Evolutionary conservation across 331 rosid genomes (phyloP).

Genomic region (Quercus lobata): DNA sequence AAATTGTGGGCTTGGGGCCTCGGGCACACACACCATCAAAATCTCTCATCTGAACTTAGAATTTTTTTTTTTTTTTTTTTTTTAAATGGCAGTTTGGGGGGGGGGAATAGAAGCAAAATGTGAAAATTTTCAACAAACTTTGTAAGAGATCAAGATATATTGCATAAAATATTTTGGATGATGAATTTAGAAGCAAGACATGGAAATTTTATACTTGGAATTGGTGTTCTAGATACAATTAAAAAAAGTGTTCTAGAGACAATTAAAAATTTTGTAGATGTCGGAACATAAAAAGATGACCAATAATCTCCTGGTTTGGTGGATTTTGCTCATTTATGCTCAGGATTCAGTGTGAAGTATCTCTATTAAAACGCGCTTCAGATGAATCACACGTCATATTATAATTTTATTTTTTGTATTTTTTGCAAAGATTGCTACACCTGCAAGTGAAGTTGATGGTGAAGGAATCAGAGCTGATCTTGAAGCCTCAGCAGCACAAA

Average conservation of each 20-base stretch:
- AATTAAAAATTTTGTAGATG: background rate
- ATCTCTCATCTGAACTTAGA: no score
- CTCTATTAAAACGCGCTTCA: background rate
- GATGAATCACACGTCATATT: background rate
- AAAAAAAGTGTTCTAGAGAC: background rate
- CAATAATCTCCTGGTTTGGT: background rate
- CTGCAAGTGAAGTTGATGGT: constrained; percentile 66
- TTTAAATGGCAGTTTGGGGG: no score
- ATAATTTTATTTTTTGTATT: background rate
- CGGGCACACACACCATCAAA: no score
- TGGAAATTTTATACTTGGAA: background rate
- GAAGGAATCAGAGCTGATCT: constrained; percentile 61
- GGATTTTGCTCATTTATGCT: background rate
- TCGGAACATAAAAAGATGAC: background rate
- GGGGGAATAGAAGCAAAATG: background rate
- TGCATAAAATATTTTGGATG: background rate
- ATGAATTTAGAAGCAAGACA: background rate
- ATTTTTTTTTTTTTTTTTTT: no score
- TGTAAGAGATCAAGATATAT: background rate
- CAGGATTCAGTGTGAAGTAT: background rate
- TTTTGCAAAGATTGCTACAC: constrained; percentile 44
- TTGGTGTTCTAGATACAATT: background rate
- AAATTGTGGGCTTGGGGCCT: no score
- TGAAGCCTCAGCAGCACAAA: constrained; percentile 40
- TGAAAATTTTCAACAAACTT: background rate